Conservation (phyloP, 1,284 basidiomycete species). For the Heliocybe sulcata region DNA sequence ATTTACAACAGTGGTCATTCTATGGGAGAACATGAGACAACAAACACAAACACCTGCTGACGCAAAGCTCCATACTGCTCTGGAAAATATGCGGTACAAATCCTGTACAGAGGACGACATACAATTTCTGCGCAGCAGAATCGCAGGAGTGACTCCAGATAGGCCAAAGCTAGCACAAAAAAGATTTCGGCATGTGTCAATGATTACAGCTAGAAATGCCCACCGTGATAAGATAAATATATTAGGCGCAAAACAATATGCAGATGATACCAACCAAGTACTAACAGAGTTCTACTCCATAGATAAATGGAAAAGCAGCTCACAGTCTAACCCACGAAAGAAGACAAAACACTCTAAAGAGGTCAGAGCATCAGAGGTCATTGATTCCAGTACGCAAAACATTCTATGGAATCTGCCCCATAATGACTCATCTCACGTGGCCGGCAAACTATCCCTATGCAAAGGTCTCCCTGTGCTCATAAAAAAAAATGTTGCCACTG, state of each 20-base stretch:
- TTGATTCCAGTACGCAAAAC: neutral
- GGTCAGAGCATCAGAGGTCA: neutral
- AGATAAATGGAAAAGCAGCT: conserved; percentile 10
- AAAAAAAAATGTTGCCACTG: neutral
- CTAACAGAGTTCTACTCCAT: conserved; percentile 21
- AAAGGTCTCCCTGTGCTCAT: neutral
- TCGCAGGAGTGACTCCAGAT: conserved; percentile 7
- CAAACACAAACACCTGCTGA: conserved; percentile 15
- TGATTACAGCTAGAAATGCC: conserved; percentile 12
- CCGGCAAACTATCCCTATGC: neutral
- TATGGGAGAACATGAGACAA: conserved; percentile 31
- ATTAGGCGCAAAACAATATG: conserved; percentile 19
- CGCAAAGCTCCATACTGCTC: conserved; percentile 16
- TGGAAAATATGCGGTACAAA: conserved; percentile 27
- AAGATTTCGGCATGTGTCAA: neutral
- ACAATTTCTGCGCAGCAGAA: conserved; percentile 16
- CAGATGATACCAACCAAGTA: conserved; percentile 18
- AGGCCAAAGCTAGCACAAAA: conserved; percentile 5
- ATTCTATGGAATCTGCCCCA: conserved; percentile 1
- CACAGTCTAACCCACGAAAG: conserved; percentile 1
- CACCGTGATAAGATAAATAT: conserved; percentile 26
- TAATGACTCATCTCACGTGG: neutral
- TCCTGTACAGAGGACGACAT: conserved; percentile 26
- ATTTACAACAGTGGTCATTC: conserved; percentile 25
- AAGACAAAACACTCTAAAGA: neutral